Evolutionary conservation across 805 yeast species (phyloP), one percentile per base, ranked within the genome.

Genomic region (Groenewaldozyma salmanticensis): DNA sequence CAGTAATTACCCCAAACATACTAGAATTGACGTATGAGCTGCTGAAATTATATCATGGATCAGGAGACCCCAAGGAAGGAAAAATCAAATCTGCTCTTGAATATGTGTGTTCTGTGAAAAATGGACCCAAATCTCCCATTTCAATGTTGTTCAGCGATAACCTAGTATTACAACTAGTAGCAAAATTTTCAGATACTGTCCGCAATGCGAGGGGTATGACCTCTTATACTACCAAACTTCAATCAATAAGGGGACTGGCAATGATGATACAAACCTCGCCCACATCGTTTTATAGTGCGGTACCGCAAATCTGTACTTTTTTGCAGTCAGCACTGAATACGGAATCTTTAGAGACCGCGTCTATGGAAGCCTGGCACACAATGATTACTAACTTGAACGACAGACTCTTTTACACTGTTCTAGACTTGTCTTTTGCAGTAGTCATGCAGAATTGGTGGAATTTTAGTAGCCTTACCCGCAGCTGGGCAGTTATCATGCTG

Each of bases 261-360:
- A 74, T 80, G 43, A 60, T 90, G 19, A 74, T 83, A 4, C 66
- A 70, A 33, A 60, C 76, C 2, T 63, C 76, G 1, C 71, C 71
- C 4, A 64, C 68, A 20, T 67, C 77, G 13, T 72, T 82, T 22
- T 71, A 75, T 3, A 73, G 82, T 1, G 84, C 85, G 0, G 60
- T 82, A 27, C 94, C 95, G 0, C 97, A 88, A 55, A 74, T 90
- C 3, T 80, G 85, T 44, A 81, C 94, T 1, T 82, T 94, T 51
- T 62, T 90, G 9, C 95, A 86, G 54, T 77, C 87, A 1, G 79
- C 90, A 0, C 60, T 88, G 18, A 87, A 79, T 31, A 72, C 71
- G 16, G 62, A 70, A 0, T 76, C 75, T 19, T 67, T 87, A 11
- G 79, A 79, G 44, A 63, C 64, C 13, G 71, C 72, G 31, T 75